Evolutionary conservation across 345 rosid genomes (phyloP).

Genomic region (Syzygium aqueum): DNA sequence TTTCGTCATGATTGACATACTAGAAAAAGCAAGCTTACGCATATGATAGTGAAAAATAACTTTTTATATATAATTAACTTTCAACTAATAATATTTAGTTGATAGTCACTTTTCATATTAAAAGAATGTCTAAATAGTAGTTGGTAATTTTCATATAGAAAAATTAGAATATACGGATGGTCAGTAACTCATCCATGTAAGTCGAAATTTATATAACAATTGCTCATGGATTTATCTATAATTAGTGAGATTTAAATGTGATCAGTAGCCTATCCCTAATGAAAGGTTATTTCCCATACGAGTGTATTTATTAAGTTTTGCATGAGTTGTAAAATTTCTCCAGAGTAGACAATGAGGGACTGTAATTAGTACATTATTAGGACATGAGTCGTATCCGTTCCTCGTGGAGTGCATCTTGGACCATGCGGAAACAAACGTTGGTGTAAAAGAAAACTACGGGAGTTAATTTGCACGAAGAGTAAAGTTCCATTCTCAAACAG

Average conservation of each 20-base stretch:
- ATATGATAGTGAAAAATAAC: background rate
- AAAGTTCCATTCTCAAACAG: background rate
- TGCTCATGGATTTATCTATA: background rate
- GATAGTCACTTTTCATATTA: background rate
- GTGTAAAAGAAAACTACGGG: background rate
- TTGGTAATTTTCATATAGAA: background rate
- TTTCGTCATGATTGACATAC: too few species aligned
- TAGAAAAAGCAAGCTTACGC: too few species aligned
- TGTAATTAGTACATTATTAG: background rate
- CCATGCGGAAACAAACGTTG: background rate
- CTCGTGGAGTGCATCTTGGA: background rate
- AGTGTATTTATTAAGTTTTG: background rate
- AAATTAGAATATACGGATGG: background rate
- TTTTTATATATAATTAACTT: too few species aligned
- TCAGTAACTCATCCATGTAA: too few species aligned
- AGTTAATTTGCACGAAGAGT: background rate
- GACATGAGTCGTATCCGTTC: background rate
- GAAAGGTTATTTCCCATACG: background rate
- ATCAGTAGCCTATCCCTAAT: background rate
- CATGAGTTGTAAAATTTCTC: background rate
- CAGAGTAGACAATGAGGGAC: background rate
- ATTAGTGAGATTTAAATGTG: background rate
- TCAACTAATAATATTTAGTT: too few species aligned
- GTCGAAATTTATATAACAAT: too few species aligned
- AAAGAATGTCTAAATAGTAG: background rate